Base-by-base conservation (phyloP, 176 grass and related monocot species). In the Avena eriantha region DNA sequence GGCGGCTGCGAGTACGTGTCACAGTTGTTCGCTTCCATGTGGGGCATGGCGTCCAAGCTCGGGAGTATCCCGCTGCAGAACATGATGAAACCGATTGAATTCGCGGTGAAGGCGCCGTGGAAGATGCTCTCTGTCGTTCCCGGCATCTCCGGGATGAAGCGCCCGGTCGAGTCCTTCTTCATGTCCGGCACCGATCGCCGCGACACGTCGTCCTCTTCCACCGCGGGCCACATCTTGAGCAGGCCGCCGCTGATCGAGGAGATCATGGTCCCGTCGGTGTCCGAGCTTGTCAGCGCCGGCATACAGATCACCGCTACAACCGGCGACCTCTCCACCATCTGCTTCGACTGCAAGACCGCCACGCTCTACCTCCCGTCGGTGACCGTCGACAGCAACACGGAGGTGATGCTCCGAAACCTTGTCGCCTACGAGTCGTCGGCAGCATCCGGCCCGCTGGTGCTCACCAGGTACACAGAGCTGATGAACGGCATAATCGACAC, bases 401-500 rank as follows among this genome's bases (percentile, higher is more conserved):
- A 95, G 22, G 87, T 90, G 41, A 35, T 95, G 68, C 35, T 98
- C 69, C 80, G 93, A 17, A 98, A 98, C 81, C 90, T 98, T 5
- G 95, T 95, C 0, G 91, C 95, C 22, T 98, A 98, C 78, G 93
- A 95, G 85, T 86, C 93, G 2, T 60, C 86, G 11, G 85, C 87
- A 10, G 91, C 89, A 10, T 73, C 82, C 0, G 95, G 93, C 7
- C 95, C 95, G 11, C 79, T 98, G 3, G 91, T 95, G 13, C 87
- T 98, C 7, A 84, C 95, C 0, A 31, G 91, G 82, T 98, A 93
- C 78, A 98, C 91, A 8, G 91, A 98, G 93, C 87, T 98, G 35
- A 95, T 98, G 93, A 95, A 98, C 80, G 93, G 93, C 8, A 93
- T 98, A 65, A 89, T 98, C 68, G 89, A 98, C 90, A 78, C 89